phyloP scores from a whole-genome alignment of 805 yeast genomes.

The Wickerhamomyces sydowiorum region DNA sequence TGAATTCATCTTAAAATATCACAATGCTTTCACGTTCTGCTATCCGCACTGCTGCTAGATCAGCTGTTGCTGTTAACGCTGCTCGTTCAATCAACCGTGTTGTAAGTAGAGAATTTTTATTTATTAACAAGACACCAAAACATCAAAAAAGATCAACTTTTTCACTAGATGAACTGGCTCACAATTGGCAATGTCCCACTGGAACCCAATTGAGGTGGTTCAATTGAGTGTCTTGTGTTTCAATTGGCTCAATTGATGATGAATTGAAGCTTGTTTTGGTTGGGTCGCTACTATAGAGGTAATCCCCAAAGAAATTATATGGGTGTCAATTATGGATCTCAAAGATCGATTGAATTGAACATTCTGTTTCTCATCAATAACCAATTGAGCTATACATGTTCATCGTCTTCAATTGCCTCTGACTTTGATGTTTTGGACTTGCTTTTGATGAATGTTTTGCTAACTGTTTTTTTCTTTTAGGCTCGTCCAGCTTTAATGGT shows the following conservation, averaged over 20 bases:
- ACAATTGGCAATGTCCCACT: too few relatives aligned
- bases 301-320: background rate
- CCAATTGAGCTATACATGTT: too few relatives aligned
- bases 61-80: conserved; percentile 56
- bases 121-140: too few relatives aligned
- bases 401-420: too few relatives aligned
- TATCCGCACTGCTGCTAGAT: conserved; percentile 80
- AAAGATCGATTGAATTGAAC: background rate
- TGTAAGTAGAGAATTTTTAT: conserved; percentile 29
- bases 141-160: too few relatives aligned
- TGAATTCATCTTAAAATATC: conserved; percentile 15
- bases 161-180: too few relatives aligned
- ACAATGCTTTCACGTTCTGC: conserved; percentile 82
- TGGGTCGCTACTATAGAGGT: background rate
- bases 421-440: too few relatives aligned
- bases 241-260: background rate
- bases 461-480: conserved; percentile 33
- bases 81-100: conserved; percentile 30
- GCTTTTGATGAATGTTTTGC: conserved; percentile 10
- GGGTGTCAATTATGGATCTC: background rate
- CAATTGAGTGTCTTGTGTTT: background rate
- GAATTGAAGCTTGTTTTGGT: background rate
- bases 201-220: too few relatives aligned
- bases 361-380: too few relatives aligned
- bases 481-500: conserved; percentile 66